A percentile compares a stretch with the other conserved stretches of the same genome.
Conservation (phyloP, 345 rosid species). For the Boechera stricta region DNA sequence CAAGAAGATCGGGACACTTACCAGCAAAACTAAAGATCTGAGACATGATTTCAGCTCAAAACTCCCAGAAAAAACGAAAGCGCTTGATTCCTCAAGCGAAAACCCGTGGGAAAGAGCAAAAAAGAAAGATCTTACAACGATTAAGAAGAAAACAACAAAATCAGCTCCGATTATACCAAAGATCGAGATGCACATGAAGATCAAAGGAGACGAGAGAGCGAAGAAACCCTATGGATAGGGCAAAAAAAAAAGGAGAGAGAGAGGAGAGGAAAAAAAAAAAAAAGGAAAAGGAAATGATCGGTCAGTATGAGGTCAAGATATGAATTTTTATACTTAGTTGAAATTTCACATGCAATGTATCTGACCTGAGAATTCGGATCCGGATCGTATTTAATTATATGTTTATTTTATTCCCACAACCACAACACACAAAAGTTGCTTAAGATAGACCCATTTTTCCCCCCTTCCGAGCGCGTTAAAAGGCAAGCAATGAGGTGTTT, state of each 20-base stretch:
- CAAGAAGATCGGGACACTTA: slow-evolving; percentile 34
- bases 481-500: slow-evolving; percentile 26
- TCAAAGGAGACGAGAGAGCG: slow-evolving; percentile 34
- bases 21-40: slow-evolving; percentile 67
- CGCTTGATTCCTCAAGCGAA: slow-evolving; percentile 49
- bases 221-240: slow-evolving; percentile 90
- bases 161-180: slow-evolving; percentile 9
- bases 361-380: slow-evolving; percentile 48
- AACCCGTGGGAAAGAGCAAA: slow-evolving; percentile 88
- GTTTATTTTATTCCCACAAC: slow-evolving; percentile 42
- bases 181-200: slow-evolving; percentile 39
- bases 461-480: slow-evolving; percentile 25
- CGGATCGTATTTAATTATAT: slow-evolving; percentile 36
- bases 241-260: slow-evolving; percentile 50
- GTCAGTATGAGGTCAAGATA: slow-evolving; percentile 37
- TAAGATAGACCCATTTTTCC: neutral
- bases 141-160: slow-evolving; percentile 24
- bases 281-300: slow-evolving; percentile 28
- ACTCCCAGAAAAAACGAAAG: slow-evolving; percentile 55
- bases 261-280: slow-evolving; percentile 46
- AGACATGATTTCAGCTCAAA: slow-evolving; percentile 74
- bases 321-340: slow-evolving; percentile 42
- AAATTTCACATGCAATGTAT: slow-evolving; percentile 72
- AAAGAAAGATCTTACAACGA: slow-evolving; percentile 55
- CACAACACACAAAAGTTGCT: slow-evolving; percentile 4